Conservation (phyloP, 805 yeast genomes). For the Cyberlindnera meyerae region DNA sequence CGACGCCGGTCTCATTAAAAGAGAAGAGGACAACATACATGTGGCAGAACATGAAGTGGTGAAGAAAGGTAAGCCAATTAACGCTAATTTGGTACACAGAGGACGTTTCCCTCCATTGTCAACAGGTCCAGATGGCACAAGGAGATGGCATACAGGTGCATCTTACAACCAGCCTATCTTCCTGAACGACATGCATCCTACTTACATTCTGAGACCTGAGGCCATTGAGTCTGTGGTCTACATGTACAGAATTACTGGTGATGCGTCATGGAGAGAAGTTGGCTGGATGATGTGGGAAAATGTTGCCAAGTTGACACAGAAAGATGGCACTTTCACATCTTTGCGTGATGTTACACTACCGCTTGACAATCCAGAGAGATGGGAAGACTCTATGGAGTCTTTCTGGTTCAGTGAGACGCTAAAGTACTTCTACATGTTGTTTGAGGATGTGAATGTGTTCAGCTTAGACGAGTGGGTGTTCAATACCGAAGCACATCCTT, state of each 20-base stretch:
- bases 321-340: conserved; percentile 35
- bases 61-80: conserved; percentile 4
- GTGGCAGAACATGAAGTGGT: not conserved
- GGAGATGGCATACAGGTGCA: conserved; percentile 9
- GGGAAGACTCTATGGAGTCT: conserved; percentile 38
- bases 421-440: conserved; percentile 49
- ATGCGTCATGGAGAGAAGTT: conserved; percentile 47
- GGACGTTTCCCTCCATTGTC: conserved; percentile 4
- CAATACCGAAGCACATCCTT: conserved; percentile 62
- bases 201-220: conserved; percentile 53
- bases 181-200: conserved; percentile 31
- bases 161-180: conserved; percentile 26
- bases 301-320: conserved; percentile 28
- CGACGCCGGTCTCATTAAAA: not conserved
- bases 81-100: conserved; percentile 2
- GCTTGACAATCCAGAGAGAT: conserved; percentile 18
- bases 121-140: conserved; percentile 7
- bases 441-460: conserved; percentile 38
- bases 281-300: conserved; percentile 47
- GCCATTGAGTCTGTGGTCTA: conserved; percentile 56
- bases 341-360: conserved; percentile 35
- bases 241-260: conserved; percentile 58
- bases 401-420: conserved; percentile 58
- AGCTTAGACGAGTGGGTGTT: conserved; percentile 50
- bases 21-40: not conserved